Evolutionary conservation across 441 rosid genomes (phyloP).

Genomic region (Caryocar brasiliense): DNA sequence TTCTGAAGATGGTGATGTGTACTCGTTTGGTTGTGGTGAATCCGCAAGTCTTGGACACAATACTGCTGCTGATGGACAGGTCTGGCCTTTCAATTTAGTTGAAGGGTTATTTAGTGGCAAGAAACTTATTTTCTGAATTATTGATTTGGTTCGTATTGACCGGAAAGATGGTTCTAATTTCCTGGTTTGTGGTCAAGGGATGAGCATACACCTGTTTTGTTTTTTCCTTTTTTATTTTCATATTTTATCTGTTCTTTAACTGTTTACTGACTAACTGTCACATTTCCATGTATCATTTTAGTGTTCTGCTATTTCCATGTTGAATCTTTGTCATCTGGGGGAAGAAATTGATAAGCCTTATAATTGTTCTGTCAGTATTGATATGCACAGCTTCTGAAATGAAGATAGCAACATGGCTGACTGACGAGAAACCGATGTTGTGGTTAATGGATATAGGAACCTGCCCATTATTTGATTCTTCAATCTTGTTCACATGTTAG

Average conservation of each 20-base stretch:
- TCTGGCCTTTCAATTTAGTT: no score
- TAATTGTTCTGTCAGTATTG: background rate
- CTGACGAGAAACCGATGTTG: background rate
- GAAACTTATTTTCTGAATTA: background rate
- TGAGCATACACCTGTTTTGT: no score
- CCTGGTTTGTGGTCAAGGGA: no score
- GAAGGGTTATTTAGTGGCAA: no score
- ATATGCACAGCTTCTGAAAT: background rate
- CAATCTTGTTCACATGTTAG: no score
- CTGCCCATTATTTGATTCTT: background rate
- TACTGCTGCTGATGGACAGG: conserved; percentile 55
- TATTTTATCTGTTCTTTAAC: background rate
- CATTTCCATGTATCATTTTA: background rate
- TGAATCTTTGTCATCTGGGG: background rate
- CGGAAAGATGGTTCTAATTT: no score
- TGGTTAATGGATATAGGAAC: background rate
- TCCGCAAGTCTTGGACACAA: conserved; percentile 90
- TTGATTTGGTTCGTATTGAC: background rate
- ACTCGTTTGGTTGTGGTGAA: conserved; percentile 88
- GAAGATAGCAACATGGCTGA: background rate
- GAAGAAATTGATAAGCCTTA: background rate
- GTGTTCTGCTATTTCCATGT: background rate
- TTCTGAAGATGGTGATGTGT: conserved; percentile 75
- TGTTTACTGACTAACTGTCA: background rate
- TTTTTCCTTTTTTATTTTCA: background rate